Conservation (phyloP, 768 basidiomycete genomes). For the Trametes coccinea region DNA sequence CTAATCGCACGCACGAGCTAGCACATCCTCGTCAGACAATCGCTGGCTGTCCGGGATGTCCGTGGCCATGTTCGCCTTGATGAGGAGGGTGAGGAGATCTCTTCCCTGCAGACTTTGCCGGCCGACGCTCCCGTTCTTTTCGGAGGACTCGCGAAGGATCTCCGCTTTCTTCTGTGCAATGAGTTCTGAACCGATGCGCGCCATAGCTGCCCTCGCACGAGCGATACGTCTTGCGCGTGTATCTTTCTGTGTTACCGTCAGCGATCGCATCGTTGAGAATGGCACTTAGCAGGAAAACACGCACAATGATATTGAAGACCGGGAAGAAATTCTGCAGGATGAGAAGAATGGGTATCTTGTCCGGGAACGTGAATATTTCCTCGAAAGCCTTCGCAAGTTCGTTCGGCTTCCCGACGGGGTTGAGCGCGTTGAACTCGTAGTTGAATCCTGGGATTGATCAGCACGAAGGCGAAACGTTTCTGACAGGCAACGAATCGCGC, state of each 20-base stretch:
- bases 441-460: slow-evolving; percentile 32
- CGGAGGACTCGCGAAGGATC: slow-evolving; percentile 31
- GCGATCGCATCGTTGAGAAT: too few relatives aligned
- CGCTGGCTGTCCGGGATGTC: slow-evolving; percentile 55
- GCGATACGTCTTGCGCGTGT: not conserved
- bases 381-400: slow-evolving; percentile 36
- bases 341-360: slow-evolving; percentile 8
- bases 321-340: slow-evolving; percentile 20
- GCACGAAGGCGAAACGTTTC: not conserved
- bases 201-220: too few relatives aligned
- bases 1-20: slow-evolving; percentile 44
- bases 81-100: slow-evolving; percentile 37
- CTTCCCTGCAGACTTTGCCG: slow-evolving; percentile 9
- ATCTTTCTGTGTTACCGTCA: not conserved
- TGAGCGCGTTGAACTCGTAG: slow-evolving; percentile 37
- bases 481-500: not conserved
- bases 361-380: slow-evolving; percentile 25
- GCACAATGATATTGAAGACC: slow-evolving; percentile 27
- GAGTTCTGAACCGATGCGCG: slow-evolving; percentile 12
- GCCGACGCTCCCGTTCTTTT: slow-evolving; percentile 32
- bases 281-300: not conserved
- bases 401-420: slow-evolving; percentile 28
- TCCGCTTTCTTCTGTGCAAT: slow-evolving; percentile 37
- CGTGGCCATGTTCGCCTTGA: slow-evolving; percentile 63
- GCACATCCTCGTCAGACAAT: slow-evolving; percentile 62